phyloP scores from a whole-genome alignment of 768 basidiomycete species.

The Mycena galopus region DNA sequence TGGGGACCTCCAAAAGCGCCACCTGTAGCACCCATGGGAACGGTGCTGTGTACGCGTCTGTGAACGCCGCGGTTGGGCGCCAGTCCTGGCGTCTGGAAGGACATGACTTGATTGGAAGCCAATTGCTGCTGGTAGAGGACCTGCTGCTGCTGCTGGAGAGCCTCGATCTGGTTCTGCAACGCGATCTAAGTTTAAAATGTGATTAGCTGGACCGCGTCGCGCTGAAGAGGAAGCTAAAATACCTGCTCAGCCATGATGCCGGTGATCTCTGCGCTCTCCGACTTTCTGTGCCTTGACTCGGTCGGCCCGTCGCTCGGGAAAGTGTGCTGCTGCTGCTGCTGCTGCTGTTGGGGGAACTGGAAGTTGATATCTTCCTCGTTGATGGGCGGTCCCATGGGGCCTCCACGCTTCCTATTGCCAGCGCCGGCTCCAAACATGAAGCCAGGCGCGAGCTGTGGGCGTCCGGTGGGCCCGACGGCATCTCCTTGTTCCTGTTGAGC shows the following conservation, averaged over 20 bases:
- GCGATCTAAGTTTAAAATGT: conserved; percentile 83
- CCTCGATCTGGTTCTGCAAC: conserved; percentile 91
- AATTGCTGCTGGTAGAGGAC: conserved; percentile 92
- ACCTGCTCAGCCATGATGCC: conserved; percentile 98
- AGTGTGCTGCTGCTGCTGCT: conserved; percentile 55
- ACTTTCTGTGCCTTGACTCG: conserved; percentile 65
- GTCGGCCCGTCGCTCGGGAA: conserved; percentile 47
- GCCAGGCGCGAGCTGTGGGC: conserved; percentile 90
- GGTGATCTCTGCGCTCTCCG: conserved; percentile 81
- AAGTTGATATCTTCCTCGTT: conserved; percentile 86
- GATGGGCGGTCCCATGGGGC: conserved; percentile 77
- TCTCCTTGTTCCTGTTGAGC: conserved; percentile 79
- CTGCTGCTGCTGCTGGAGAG: conserved; percentile 90
- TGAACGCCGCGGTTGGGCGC: conserved; percentile 73
- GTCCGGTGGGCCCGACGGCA: conserved; percentile 76
- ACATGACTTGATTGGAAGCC: conserved; percentile 87
- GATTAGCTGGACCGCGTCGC: conserved; percentile 14
- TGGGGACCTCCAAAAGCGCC: conserved; percentile 58
- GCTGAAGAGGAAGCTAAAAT: conserved; percentile 44
- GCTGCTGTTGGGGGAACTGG: conserved; percentile 85
- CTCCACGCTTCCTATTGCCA: conserved; percentile 55
- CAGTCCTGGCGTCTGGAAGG: conserved; percentile 82
- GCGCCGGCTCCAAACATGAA: conserved; percentile 88
- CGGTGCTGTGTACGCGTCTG: conserved; percentile 89
- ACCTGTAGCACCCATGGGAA: conserved; percentile 69